Evolutionary conservation across 1,139 yeast genomes (phyloP), one percentile per base, ranked within the genome.

Genomic region (Hanseniaspora uvarum): DNA sequence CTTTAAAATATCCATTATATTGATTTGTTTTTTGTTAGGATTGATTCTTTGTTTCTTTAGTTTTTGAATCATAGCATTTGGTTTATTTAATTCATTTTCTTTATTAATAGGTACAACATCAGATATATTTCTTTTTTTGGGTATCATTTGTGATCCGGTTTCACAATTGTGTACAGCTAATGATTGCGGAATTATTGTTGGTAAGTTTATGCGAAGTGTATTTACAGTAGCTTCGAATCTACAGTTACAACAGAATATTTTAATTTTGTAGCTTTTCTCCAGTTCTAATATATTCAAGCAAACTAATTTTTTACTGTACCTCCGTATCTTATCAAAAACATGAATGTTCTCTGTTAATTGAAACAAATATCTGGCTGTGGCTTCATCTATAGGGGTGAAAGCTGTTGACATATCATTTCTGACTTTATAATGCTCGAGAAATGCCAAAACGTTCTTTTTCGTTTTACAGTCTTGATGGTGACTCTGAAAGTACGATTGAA

Each of bases 161-260:
- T 33, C 37, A 38, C 53, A 49, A 41, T 26, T 26, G 24, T 49
- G 53, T 14, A 7, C 16, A 14, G 39, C 28, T 24, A 40, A 10
- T 11, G 12, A 5, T 11, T 4, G n/a, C 3, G 24, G 16, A 1
- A 14, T 26, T 11, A 16, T 14, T 34, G 43, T 19, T 23, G 38
- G 28, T 34, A 36, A 34, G 23, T 28, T 43, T 16, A 43, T 7
- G 7, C 36, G 53, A 16, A 37, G n/a, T 5, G 19, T 28, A 7
- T 28, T 37, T 5, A 23, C 28, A 16, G 7, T 11, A 3, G 14
- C 30, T 21, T 43, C 34, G 23, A 36, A 50, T 30, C 16, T 30
- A 44, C 53, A 50, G 23, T 43, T 33, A 28, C 48, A 39, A 30
- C 53, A 50, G n/a, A 43, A 21, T 11, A 50, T 11, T 3, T 10